Base-by-base conservation (phyloP, 805 yeast species). In the Metschnikowia sp. region DNA sequence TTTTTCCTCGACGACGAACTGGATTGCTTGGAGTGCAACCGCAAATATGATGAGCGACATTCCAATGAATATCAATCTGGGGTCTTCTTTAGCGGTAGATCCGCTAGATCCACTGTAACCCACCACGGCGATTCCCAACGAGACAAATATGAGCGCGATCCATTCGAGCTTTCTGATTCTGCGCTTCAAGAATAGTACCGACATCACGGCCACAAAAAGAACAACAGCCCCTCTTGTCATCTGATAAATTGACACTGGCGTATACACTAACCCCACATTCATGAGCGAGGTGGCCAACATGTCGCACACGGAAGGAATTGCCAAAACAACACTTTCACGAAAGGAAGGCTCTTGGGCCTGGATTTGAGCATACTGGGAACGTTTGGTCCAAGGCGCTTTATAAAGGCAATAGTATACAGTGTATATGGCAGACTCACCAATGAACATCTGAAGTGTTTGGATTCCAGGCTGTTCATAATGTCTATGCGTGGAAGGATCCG, bases 221-320 rank as follows among this genome's bases (percentile, higher is more conserved):
- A 87, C 87, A 36, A 86, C 68, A 0, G 89, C 79, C 2, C 95
- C 94, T 53, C 95, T 71, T n/a, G 86, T 82, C 95, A 87, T 87
- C 62, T 87, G 95, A 63, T 86, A 87, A 42, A 86, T 77, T 1
- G 90, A 84, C 8, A 86, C 94, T 0, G 94, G 92, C 1, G 83
- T 82, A 63, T 81, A 82, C 22, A 85, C 62, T 50, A 87, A 70
- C 0, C 94, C 94, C n/a, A 86, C 62, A 56, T 86, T 84, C 81
- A 86, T 75, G 53, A 87, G 65, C 0, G 94, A 86, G 1, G 95
- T 87, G 3, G 84, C 92, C 33, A 76, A 57, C 41, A 86, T 72
- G 62, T 87, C 95, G 64, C 90, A 84, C 8, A 77, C 59, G 1
- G 94, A 79, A 1, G 94, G 94, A 38, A 84, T 61, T 0, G 86